Conservation (phyloP, 2,329 filamentous ascomycete species). For the Gliomastix tumulicola region DNA sequence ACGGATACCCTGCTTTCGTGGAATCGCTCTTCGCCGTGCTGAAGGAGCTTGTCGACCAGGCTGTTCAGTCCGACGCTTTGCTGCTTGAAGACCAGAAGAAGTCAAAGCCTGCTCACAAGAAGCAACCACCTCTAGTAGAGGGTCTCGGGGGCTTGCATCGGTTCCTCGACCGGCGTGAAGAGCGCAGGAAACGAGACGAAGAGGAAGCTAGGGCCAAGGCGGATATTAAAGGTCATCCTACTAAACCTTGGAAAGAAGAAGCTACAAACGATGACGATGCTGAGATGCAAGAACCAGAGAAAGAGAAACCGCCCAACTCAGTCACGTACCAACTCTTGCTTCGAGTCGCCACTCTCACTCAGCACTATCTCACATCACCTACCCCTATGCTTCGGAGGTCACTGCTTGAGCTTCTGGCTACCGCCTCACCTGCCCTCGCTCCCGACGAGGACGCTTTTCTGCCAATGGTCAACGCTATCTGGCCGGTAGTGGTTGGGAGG, state of each 20-base stretch:
- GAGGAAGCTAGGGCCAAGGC: slow-evolving; percentile 23
- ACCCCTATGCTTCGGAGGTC: slow-evolving; percentile 72
- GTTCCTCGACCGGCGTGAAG: slow-evolving; percentile 54
- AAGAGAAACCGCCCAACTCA: slow-evolving; percentile 59
- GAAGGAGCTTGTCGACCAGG: slow-evolving; percentile 76
- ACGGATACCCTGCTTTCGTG: slow-evolving; percentile 83
- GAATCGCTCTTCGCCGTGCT: slow-evolving; percentile 80
- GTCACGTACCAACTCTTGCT: slow-evolving; percentile 77
- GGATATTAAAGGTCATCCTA: slow-evolving; percentile 19
- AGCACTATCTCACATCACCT: slow-evolving; percentile 83
- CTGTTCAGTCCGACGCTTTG: slow-evolving; percentile 51
- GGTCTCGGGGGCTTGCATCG: slow-evolving; percentile 40
- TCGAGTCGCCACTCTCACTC: slow-evolving; percentile 75
- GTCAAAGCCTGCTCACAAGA: slow-evolving; percentile 32
- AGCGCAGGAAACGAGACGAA: slow-evolving; percentile 22
- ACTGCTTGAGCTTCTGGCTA: slow-evolving; percentile 69
- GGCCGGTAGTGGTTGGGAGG: slow-evolving; percentile 71
- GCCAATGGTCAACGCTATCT: slow-evolving; percentile 82
- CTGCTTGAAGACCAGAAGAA: slow-evolving; percentile 33
- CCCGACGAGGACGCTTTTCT: slow-evolving; percentile 77
- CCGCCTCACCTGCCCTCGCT: slow-evolving; percentile 64
- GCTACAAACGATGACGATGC: slow-evolving; percentile 21
- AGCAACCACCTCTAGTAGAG: slow-evolving; percentile 17
- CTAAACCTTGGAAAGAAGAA: slow-evolving; percentile 28
- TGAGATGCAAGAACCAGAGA: slow-evolving; percentile 18